phyloP scores from a whole-genome alignment of 306 rosid species.

The Trifolium subterraneum region DNA sequence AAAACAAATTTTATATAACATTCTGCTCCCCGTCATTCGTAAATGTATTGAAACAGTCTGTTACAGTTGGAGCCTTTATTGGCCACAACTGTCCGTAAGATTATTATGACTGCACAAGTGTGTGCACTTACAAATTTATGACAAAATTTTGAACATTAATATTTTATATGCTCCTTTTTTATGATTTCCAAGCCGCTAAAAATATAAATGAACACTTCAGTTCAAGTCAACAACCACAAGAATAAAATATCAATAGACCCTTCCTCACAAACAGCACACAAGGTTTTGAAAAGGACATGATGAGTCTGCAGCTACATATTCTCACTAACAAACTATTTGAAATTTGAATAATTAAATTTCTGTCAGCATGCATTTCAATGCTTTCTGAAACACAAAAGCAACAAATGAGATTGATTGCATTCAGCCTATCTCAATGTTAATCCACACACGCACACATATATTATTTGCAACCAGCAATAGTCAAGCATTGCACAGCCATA shows the following conservation, averaged over 20 bases:
- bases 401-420: neutral
- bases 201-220: no score
- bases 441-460: neutral
- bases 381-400: neutral
- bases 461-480: neutral
- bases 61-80: constrained; percentile 1
- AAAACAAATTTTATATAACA: neutral
- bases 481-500: neutral
- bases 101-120: constrained; percentile 25
- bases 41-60: constrained; percentile 20
- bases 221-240: no score
- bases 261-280: neutral
- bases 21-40: constrained; percentile 17
- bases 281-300: neutral
- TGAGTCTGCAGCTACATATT: neutral
- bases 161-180: no score
- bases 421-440: neutral
- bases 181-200: neutral
- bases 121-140: constrained; percentile 4
- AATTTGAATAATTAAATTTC: neutral
- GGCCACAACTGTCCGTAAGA: constrained; percentile 12
- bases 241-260: neutral
- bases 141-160: neutral
- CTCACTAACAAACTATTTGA: neutral
- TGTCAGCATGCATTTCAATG: neutral